Base-by-base conservation (phyloP, 768 basidiomycete species). In the Phylloporus sp. region DNA sequence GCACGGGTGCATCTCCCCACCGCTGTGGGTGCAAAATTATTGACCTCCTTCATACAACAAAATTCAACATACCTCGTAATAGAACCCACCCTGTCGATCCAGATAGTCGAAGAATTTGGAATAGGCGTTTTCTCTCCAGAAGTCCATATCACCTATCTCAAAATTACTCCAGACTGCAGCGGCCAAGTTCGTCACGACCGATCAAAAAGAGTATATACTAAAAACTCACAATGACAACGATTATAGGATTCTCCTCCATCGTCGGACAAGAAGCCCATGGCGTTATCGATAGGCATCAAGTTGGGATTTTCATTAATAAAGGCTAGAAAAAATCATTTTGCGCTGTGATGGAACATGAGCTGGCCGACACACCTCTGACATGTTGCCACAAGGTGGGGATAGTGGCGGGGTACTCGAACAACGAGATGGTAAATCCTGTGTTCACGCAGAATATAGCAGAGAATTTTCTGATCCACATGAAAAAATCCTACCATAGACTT, bases 1-100 rank as follows among this genome's bases (percentile, higher is more conserved):
- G 91, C 0, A 94, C 86, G 0, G 89, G 90, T 1, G 91, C 91
- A 64, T 92, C 91, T 26, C 91, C 91, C 88, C 88, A 88, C 35
- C 86, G 77, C 79, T 88, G 47, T 28, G 6, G 26, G 29, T 18
- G 24, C 24, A 23, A 16, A 47, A 40, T 36, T 20, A 41, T 44
- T 18, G 11, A 32, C 50, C 6, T 35, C 32, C 32, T 42, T 35
- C 27, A 32, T 11, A 34, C 4, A 6, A n/a, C 22, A 29, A 27
- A 18, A 56, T 46, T 23, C 13, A 11, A 64, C 72, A 10, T 26
- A 86, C 87, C 82, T 93, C 91, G 61, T 93, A 94, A 72, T 94
- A 94, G 70, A 95, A 93, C 5, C 93, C 93, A 34, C 93, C 93
- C 42, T 81, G 80, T 2, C 77, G 70, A 58, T 95, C 94, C 29